These are phyloP conservation scores for Apiospora malaysiana DNA, from an alignment of 2,329 filamentous ascomycete genomes.

Conservation along the genomic window DNA sequence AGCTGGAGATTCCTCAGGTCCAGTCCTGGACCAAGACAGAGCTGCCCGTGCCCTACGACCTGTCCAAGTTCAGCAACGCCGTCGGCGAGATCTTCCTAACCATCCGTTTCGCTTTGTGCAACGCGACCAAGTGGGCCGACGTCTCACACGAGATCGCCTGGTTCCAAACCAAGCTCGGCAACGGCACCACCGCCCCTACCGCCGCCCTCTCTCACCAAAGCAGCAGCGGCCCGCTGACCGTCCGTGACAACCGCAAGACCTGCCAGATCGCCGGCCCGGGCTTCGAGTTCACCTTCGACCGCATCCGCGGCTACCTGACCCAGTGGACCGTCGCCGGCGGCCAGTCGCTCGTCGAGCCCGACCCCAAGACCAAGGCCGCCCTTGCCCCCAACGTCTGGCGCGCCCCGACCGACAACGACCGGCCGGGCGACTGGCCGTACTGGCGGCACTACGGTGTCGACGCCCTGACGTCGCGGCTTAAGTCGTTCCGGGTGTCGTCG, in stretches of 20 bases:
- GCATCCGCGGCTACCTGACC: constrained; percentile 49
- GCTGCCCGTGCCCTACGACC: constrained; percentile 40
- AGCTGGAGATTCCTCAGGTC: constrained; percentile 48
- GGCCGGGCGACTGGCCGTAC: constrained; percentile 57
- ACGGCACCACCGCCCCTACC: constrained; percentile 27
- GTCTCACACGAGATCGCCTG: constrained; percentile 61
- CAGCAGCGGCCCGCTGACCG: constrained; percentile 26
- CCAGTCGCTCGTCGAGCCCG: constrained; percentile 40
- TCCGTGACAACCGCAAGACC: constrained; percentile 33
- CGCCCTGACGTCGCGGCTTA: constrained; percentile 51
- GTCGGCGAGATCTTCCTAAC: constrained; percentile 51
- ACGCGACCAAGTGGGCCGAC: constrained; percentile 55
- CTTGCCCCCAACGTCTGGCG: constrained; percentile 63
- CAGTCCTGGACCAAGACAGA: constrained; percentile 44
- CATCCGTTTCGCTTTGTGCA: constrained; percentile 49
- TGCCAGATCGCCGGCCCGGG: constrained; percentile 39
- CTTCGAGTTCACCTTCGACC: constrained; percentile 52
- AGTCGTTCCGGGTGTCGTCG: constrained; percentile 43
- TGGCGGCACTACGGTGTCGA: constrained; percentile 62
- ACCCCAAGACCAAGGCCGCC: constrained; percentile 44
- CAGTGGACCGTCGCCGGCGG: constrained; percentile 46
- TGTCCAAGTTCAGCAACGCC: constrained; percentile 35
- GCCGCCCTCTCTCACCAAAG: constrained; percentile 23
- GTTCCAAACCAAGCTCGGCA: constrained; percentile 51
- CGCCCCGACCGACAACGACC: constrained; percentile 70